Base-by-base conservation (phyloP, 106 monocot species). In the Gastrodia elata region DNA sequence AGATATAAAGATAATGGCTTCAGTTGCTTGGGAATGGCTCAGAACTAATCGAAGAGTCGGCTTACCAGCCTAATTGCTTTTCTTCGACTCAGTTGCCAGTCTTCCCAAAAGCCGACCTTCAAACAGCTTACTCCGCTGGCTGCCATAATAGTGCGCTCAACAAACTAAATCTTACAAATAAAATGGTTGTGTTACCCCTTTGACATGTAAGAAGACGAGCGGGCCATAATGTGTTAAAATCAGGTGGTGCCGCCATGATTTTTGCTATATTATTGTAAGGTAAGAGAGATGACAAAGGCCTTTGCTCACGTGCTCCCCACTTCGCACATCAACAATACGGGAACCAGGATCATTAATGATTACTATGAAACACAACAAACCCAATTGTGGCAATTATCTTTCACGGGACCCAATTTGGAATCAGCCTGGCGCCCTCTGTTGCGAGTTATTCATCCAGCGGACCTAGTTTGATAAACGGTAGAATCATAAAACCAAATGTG, bases 401-500 rank as follows among this genome's bases (percentile, higher is more conserved):
- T n/a, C 16, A 33, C 3, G 80, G 83, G 28, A 83, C 86, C 26
- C 42, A 72, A 40, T 75, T 78, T 33, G 57, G 52, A 32, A 39
- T 76, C 27, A 75, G 26, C n/a, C 82, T 82, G 1, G 72, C 81
- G 7, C 85, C 82, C 0, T 75, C 72, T 1, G 68, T 85, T 4
- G 81, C 82, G 1, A 72, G 68, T 43, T 85, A 76, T 22, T 85
- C 81, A 3, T 85, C 85, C 6, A 59, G 78, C 1, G 85, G 85
- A 37, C 81, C 82, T 39, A 85, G 78, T 68, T 20, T 38, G 4
- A 13, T 70, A 8, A 85, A 82, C 26, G 78, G 72, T 24, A 78
- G 75, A n/a, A 78, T 84, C 61, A 64, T 84, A 15, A 84, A 84
- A 73, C 84, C 84, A 0, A 80, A 84, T 22, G 16, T 84, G 14